Conservation (phyloP, 306 rosid species). For the Crataegus laevigata region DNA sequence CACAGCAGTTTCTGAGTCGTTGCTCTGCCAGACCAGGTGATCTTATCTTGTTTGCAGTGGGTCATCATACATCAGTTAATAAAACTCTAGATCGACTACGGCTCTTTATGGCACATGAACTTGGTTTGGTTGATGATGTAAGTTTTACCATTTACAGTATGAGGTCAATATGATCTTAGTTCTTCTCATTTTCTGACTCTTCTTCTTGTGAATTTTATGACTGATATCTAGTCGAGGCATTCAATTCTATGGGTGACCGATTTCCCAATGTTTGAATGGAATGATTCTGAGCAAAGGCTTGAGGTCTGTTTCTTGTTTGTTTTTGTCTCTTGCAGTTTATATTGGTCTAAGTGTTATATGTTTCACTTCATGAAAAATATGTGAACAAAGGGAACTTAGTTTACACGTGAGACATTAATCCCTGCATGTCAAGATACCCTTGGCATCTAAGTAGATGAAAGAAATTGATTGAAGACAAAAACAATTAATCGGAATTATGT, state of each 20-base stretch:
- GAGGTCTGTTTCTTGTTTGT: slow-evolving; percentile 55
- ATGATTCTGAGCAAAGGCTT: slow-evolving; percentile 77
- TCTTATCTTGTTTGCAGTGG: slow-evolving; percentile 75
- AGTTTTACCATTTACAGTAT: slow-evolving; percentile 12
- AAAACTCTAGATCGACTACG: slow-evolving; percentile 80
- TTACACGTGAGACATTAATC: background rate
- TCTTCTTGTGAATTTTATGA: slow-evolving; percentile 12
- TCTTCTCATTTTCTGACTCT: slow-evolving; percentile 11
- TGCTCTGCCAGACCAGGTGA: slow-evolving; percentile 67
- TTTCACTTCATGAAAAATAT: background rate
- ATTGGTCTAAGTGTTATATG: background rate
- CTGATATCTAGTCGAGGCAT: slow-evolving; percentile 58
- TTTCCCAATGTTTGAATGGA: slow-evolving; percentile 99
- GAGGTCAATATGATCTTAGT: background rate
- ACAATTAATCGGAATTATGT: background rate
- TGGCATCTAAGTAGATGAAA: background rate
- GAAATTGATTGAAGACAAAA: background rate
- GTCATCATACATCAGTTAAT: slow-evolving; percentile 55
- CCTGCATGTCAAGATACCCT: background rate
- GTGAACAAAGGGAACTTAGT: background rate
- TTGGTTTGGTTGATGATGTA: slow-evolving; percentile 71
- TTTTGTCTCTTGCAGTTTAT: background rate
- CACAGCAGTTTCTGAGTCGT: slow-evolving; percentile 37
- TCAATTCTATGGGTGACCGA: slow-evolving; percentile 91
- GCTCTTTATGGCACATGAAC: slow-evolving; percentile 59